Evolutionary conservation across 2,329 filamentous ascomycete species (phyloP).

Genomic region (Fusarium sp.): DNA sequence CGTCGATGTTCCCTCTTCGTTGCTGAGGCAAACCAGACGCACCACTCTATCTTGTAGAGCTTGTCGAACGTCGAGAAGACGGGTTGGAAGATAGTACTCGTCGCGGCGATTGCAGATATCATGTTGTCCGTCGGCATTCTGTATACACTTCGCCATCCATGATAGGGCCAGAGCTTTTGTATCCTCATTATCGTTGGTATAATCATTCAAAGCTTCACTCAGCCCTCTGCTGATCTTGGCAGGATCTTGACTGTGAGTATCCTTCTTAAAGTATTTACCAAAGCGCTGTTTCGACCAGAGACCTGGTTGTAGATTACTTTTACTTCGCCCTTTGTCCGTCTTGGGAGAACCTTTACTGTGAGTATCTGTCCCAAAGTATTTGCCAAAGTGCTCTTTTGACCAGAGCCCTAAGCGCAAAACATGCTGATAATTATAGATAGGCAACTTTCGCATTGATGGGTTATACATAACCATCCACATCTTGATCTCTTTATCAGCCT

Average conservation of each 20-base stretch:
- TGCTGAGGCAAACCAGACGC: neutral
- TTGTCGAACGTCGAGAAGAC: neutral
- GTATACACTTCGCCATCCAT: neutral
- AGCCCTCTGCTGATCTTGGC: too few species aligned
- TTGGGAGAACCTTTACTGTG: too few species aligned
- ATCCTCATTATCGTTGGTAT: neutral
- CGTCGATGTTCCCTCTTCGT: too few species aligned
- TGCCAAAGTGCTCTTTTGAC: neutral
- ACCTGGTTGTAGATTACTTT: too few species aligned
- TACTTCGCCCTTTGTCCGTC: too few species aligned
- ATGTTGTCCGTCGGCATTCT: neutral
- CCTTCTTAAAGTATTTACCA: too few species aligned
- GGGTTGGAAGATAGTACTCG: neutral
- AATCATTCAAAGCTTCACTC: too few species aligned
- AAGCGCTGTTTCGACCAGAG: too few species aligned
- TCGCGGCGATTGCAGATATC: neutral
- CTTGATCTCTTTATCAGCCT: neutral
- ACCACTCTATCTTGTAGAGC: neutral
- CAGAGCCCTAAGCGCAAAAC: neutral
- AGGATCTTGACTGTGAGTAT: too few species aligned
- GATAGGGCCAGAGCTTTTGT: neutral
- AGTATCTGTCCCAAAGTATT: neutral
- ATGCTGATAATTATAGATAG: constrained; percentile 3
- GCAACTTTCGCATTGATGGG: neutral
- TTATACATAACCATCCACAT: constrained; percentile 9